Percentiles rank a stretch among this genome's conserved stretches.
Evolutionary conservation across 108 stramenopile species (phyloP).

Genomic region (Chaetoceros muelleri): DNA sequence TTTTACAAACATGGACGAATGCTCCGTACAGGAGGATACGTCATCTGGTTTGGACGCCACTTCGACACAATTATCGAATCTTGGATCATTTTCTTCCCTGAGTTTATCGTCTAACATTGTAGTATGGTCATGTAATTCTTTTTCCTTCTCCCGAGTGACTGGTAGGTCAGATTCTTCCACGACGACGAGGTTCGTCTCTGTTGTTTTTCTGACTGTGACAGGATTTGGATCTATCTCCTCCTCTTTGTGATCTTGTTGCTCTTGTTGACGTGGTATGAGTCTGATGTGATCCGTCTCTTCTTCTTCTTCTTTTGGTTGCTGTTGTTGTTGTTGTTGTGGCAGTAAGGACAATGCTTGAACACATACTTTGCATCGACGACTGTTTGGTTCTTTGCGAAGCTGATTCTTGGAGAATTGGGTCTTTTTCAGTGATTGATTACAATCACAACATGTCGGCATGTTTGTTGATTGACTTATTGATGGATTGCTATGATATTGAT

Average conservation of each 20-base stretch:
- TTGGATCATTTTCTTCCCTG: too few species aligned
- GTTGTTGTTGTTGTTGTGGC: background rate
- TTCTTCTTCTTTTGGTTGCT: background rate
- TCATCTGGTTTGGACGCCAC: too few species aligned
- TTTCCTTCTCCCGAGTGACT: too few species aligned
- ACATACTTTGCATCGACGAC: background rate
- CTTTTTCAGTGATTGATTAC: background rate
- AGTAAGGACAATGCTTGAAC: background rate
- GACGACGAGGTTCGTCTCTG: background rate
- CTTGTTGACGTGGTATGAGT: too few species aligned
- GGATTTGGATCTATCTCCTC: background rate
- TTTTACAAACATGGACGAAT: too few species aligned
- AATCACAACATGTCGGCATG: background rate
- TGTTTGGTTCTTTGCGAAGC: background rate
- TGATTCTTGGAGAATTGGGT: background rate
- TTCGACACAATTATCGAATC: too few species aligned
- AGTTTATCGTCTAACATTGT: too few species aligned
- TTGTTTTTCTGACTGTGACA: background rate
- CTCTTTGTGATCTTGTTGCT: too few species aligned
- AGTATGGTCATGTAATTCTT: too few species aligned
- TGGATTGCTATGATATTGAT: too few species aligned
- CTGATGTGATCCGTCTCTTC: background rate
- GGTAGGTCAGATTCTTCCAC: background rate
- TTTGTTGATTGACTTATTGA: background rate
- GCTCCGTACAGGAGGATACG: too few species aligned